Evolutionary conservation across 2,329 filamentous ascomycete genomes (phyloP).

Genomic region (Penicillium occitanis): DNA sequence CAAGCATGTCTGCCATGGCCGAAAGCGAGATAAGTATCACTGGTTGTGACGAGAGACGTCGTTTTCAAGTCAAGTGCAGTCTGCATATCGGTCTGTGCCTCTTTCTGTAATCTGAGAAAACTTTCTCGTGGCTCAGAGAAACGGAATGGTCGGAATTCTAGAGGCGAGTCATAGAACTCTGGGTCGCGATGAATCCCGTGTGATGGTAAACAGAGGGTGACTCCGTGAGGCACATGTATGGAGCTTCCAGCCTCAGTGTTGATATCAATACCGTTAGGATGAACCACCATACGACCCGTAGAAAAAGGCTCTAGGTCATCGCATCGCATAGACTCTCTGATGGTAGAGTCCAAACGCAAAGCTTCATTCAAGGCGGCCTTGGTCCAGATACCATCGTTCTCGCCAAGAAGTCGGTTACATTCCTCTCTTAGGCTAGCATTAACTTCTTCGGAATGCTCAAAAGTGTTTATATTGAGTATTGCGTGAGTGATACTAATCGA

Average conservation of each 20-base stretch:
- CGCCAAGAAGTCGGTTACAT: not conserved
- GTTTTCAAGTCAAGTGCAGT: slow-evolving; percentile 3
- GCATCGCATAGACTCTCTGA: slow-evolving; percentile 10
- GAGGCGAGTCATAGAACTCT: not conserved
- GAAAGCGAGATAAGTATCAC: slow-evolving; percentile 54
- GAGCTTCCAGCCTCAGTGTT: not conserved
- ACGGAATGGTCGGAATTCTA: slow-evolving; percentile 5
- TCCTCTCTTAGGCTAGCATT: not conserved
- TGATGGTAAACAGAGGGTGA: slow-evolving; percentile 7
- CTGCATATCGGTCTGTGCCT: not conserved
- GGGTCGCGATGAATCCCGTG: slow-evolving; percentile 6
- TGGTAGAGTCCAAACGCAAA: slow-evolving; percentile 6
- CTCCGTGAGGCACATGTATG: not conserved
- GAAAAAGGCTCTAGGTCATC: slow-evolving; percentile 10
- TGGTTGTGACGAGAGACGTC: slow-evolving; percentile 52
- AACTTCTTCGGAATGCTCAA: not conserved
- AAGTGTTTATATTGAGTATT: slow-evolving; percentile 8
- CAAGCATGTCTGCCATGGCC: slow-evolving; percentile 56
- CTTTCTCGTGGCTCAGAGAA: slow-evolving; percentile 6
- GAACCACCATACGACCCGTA: not conserved
- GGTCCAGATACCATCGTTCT: slow-evolving; percentile 6
- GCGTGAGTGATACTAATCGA: slow-evolving; percentile 10
- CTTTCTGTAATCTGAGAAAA: not conserved
- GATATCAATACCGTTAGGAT: not conserved
- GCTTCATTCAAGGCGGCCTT: slow-evolving; percentile 3